phyloP scores from a whole-genome alignment of 441 rosid genomes.

The Theobroma grandiflorum region DNA sequence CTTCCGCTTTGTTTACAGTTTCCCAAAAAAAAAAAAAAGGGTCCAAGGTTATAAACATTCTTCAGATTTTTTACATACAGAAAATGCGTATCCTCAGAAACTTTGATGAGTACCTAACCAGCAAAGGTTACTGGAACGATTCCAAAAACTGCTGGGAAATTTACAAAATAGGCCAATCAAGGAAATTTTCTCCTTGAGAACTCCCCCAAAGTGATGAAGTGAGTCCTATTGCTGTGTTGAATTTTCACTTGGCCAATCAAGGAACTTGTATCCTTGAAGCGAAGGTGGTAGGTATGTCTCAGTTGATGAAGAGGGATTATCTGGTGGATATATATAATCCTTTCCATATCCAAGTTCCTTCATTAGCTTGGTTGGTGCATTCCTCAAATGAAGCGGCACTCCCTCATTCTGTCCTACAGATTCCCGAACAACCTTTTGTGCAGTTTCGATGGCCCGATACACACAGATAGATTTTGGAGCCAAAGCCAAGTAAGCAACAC shows the following conservation, averaged over 20 bases:
- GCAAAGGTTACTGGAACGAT: neutral
- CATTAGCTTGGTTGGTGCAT: slow-evolving; percentile 84
- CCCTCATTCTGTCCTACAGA: slow-evolving; percentile 82
- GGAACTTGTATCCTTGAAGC: slow-evolving; percentile 71
- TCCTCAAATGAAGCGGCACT: slow-evolving; percentile 84
- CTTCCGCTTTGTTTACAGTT: neutral
- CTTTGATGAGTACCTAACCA: neutral
- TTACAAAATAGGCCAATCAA: neutral
- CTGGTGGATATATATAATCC: slow-evolving; percentile 78
- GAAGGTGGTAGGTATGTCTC: slow-evolving; percentile 75
- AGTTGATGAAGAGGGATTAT: slow-evolving; percentile 53
- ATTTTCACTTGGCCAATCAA: slow-evolving; percentile 61
- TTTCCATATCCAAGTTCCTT: slow-evolving; percentile 80
- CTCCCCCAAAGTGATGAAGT: slow-evolving; percentile 1
- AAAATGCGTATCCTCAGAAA: neutral
- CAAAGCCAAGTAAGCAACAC: slow-evolving; percentile 76
- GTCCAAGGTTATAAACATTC: neutral
- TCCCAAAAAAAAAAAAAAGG: neutral
- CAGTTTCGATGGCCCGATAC: slow-evolving; percentile 71
- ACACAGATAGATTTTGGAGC: slow-evolving; percentile 78
- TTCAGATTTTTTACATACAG: neutral
- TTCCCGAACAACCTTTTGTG: slow-evolving; percentile 70
- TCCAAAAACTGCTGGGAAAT: neutral
- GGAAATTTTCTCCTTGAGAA: neutral
- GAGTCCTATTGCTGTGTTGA: slow-evolving; percentile 24